phyloP scores from a whole-genome alignment of 2,329 filamentous ascomycete species.

The Fusarium luffae region DNA sequence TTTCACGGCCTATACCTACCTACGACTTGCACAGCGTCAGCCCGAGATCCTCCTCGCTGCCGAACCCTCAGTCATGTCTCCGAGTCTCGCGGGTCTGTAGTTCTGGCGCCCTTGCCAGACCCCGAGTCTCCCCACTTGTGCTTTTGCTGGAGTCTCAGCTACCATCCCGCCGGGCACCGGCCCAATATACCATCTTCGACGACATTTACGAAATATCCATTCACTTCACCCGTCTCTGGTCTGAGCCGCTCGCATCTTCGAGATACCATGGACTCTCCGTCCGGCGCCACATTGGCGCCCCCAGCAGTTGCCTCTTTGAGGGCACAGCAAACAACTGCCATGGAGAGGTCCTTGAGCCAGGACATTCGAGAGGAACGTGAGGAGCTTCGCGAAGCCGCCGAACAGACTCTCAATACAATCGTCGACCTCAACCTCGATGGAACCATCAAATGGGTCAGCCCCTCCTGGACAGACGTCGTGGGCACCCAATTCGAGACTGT shows the following conservation, averaged over 20 bases:
- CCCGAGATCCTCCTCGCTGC: constrained; percentile 44
- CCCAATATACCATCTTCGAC: constrained; percentile 26
- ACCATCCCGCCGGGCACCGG: constrained; percentile 25
- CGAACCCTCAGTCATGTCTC: constrained; percentile 59
- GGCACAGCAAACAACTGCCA: constrained; percentile 59
- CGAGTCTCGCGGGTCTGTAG: constrained; percentile 57
- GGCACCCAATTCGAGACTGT: constrained; percentile 80
- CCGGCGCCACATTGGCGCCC: constrained; percentile 57
- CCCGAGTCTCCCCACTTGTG: constrained; percentile 47
- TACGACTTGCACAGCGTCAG: constrained; percentile 38
- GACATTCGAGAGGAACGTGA: constrained; percentile 94
- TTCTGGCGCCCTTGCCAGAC: constrained; percentile 61
- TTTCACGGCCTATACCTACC: constrained; percentile 14
- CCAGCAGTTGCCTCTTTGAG: constrained; percentile 65
- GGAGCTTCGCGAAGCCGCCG: constrained; percentile 92
- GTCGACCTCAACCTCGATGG: constrained; percentile 92
- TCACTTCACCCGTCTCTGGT: constrained; percentile 13
- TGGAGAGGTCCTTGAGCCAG: constrained; percentile 79
- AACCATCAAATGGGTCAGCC: constrained; percentile 93
- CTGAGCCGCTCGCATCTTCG: constrained; percentile 11
- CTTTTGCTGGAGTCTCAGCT: constrained; percentile 35
- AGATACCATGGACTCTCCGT: constrained; percentile 54
- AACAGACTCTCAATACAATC: constrained; percentile 96
- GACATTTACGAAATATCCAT: constrained; percentile 33
- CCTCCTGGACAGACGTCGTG: constrained; percentile 93